Evolutionary conservation across 2,329 filamentous ascomycete species (phyloP).

Genomic region (Ascochyta pisi): DNA sequence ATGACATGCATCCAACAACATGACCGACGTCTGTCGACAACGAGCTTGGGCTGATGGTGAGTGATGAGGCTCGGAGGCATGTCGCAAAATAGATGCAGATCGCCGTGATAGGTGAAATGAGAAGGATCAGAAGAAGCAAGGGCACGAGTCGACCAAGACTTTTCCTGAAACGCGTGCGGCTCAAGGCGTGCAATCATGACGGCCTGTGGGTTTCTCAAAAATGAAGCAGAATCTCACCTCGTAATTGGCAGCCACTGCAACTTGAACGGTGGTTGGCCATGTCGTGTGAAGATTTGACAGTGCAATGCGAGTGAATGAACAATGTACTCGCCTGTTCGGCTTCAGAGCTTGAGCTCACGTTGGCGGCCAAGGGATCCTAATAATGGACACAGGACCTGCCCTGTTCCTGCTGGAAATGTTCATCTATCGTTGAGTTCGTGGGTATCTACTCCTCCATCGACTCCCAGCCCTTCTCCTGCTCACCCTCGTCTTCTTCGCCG

Average conservation of each 20-base stretch:
- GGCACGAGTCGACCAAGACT: slow-evolving; percentile 8
- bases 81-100: slow-evolving; percentile 3
- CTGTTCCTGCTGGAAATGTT: neutral
- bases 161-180: slow-evolving; percentile 19
- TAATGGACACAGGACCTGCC: no score
- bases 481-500: slow-evolving; percentile 44
- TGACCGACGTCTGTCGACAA: neutral
- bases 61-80: neutral
- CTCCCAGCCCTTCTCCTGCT: slow-evolving; percentile 47
- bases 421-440: slow-evolving; percentile 12
- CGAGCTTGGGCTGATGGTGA: neutral
- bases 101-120: slow-evolving; percentile 10
- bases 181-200: slow-evolving; percentile 9
- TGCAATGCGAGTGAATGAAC: neutral
- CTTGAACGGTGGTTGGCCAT: neutral
- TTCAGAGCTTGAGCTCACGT: no score
- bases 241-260: neutral
- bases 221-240: neutral
- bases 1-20: neutral
- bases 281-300: neutral
- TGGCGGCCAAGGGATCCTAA: no score
- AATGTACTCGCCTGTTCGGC: no score
- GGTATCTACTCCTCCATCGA: slow-evolving; percentile 52
- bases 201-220: neutral
- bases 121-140: slow-evolving; percentile 18